Evolutionary conservation across 805 yeast species (phyloP).

Genomic region (Lachancea fermentati): DNA sequence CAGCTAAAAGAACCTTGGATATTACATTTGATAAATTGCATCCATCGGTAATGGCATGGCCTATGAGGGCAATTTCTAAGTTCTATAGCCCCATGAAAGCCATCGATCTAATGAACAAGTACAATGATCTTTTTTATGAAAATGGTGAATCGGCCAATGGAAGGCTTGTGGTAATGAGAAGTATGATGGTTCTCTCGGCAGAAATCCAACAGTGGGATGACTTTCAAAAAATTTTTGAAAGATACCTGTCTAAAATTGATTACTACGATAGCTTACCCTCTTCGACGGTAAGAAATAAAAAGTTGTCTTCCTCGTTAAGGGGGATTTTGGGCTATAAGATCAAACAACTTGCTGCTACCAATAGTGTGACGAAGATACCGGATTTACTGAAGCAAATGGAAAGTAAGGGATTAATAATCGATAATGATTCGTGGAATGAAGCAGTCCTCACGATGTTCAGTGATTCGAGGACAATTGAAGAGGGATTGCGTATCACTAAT

Average conservation of each 20-base stretch:
- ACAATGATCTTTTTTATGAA: constrained; percentile 25
- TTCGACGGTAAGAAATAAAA: constrained; percentile 18
- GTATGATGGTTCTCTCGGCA: constrained; percentile 28
- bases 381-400: constrained; percentile 17
- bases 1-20: constrained; percentile 18
- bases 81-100: constrained; percentile 32
- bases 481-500: constrained; percentile 29
- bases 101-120: constrained; percentile 29
- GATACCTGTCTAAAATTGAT: constrained; percentile 16
- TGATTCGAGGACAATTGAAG: constrained; percentile 25
- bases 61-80: constrained; percentile 30
- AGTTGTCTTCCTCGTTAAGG: constrained; percentile 14
- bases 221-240: constrained; percentile 20
- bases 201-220: constrained; percentile 32
- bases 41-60: constrained; percentile 34
- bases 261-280: constrained; percentile 18
- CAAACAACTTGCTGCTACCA: constrained; percentile 15
- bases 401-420: constrained; percentile 25
- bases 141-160: constrained; percentile 23
- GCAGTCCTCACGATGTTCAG: constrained; percentile 25
- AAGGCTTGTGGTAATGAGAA: constrained; percentile 28
- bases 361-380: constrained; percentile 18
- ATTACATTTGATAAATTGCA: constrained; percentile 24
- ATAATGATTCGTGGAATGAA: constrained; percentile 31
- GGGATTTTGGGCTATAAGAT: constrained; percentile 25